These are phyloP conservation scores for Lepidopterella palustris DNA, from an alignment of 495 filamentous ascomycete genomes.

Conservation along the genomic window DNA sequence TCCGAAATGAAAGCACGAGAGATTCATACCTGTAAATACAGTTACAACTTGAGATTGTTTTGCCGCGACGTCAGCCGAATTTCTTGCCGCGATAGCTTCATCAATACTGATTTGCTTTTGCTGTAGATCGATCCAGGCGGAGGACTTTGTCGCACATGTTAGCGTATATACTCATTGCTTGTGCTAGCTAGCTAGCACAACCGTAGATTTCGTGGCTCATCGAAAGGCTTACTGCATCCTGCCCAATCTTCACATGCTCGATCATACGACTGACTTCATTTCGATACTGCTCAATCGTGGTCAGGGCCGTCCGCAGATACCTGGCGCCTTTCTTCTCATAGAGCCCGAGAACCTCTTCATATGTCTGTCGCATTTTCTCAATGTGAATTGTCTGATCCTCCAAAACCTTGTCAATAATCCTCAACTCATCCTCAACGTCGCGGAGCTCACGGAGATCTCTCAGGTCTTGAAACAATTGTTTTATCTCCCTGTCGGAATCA, in stretches of 20 bases:
- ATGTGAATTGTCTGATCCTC: background rate
- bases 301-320: background rate
- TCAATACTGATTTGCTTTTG: background rate
- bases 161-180: too few species aligned
- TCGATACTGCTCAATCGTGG: background rate
- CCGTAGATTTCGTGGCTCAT: too few species aligned
- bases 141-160: too few species aligned
- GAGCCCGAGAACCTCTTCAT: background rate
- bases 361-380: background rate
- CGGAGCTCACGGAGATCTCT: conserved; percentile 2
- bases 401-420: background rate
- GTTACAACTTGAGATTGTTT: background rate
- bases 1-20: too few species aligned
- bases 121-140: background rate
- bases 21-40: background rate
- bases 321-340: background rate
- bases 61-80: too few species aligned
- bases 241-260: background rate
- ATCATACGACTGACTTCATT: background rate
- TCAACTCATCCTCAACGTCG: conserved; percentile 5
- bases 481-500: background rate
- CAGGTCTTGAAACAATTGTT: background rate
- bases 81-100: background rate
- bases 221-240: background rate
- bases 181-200: too few species aligned